Base-by-base conservation (phyloP, 345 rosid species). In the Erucastrum elatum region DNA sequence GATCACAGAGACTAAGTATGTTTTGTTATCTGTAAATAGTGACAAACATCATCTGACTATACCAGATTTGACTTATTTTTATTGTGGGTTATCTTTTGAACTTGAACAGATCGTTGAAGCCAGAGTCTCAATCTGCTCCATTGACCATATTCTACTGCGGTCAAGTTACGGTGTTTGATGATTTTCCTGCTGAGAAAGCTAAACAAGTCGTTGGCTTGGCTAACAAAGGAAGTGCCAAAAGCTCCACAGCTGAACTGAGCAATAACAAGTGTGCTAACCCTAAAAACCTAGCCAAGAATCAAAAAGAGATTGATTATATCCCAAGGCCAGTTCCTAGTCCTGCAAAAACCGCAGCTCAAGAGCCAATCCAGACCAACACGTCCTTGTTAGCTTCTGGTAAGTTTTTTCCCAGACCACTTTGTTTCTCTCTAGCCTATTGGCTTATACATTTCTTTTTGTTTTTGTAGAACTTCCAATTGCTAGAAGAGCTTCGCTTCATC, bases 71-170 rank as follows among this genome's bases (percentile, higher is more conserved):
- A 37, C 66, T 85, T 31, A 46, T 44, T 4, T 49, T 49, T 74
- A 30, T 21, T 77, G 25, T 68, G 78, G 7, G 3, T 55, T 75
- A 10, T 34, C n/a, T 59, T 8, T 63, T 65, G 13, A 12, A 58
- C 3, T 49, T 84, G 68, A 77, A 34, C 70, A 82, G 78, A 69
- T 8, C 58, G 55, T 82, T 68, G 79, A 77, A 67, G 63, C 12
- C 30, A 27, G 82, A 83, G 81, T 63, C 87, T 34, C 85, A 84
- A 60, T 37, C 87, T 74, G 89, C 91, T 4, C 88, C 83, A 21
- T 87, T 94, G 94, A 92, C 98, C 3, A 88, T 94, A 56, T 92
- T 94, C 77, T 94, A 91, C 60, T 86, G 72, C 2, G 97, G 98
- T n/a, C 87, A 88, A 83, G 97, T 91, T 74, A 75, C 90, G 51